Evolutionary conservation across 495 filamentous ascomycete genomes (phyloP).

Genomic region (Penicillium lagena): DNA sequence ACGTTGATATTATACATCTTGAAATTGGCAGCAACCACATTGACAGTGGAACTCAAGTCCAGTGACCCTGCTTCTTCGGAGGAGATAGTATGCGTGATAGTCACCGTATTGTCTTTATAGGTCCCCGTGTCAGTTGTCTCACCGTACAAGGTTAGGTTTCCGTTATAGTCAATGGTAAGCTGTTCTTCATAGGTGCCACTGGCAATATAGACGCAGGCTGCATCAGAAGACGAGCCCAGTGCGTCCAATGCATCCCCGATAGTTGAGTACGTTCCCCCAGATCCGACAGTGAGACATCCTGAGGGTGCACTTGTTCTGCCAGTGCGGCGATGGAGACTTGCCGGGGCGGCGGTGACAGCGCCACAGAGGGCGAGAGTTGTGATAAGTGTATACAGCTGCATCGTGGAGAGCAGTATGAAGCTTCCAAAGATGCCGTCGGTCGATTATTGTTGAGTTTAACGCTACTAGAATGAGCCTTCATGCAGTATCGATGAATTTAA

Average conservation of each 20-base stretch:
- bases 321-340: constrained; percentile 3
- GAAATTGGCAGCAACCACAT: constrained; percentile 43
- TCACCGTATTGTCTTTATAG: constrained; percentile 55
- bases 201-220: constrained; percentile 28
- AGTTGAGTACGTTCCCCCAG: constrained; percentile 17
- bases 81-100: constrained; percentile 46
- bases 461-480: too few relatives aligned
- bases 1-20: constrained; percentile 61
- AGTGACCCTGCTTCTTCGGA: constrained; percentile 38
- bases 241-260: constrained; percentile 19
- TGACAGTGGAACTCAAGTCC: constrained; percentile 49
- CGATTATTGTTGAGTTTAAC: too few relatives aligned
- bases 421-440: too few relatives aligned
- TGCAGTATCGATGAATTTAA: too few relatives aligned
- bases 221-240: constrained; percentile 13
- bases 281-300: constrained; percentile 24
- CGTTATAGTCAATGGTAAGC: constrained; percentile 42
- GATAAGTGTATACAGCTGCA: not conserved
- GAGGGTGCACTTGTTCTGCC: constrained; percentile 18
- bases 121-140: constrained; percentile 47
- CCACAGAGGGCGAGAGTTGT: constrained; percentile 6
- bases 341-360: constrained; percentile 4
- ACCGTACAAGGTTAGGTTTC: constrained; percentile 40
- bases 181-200: constrained; percentile 41
- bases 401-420: too few relatives aligned